A percentile compares a stretch with the other conserved stretches of the same genome.
Evolutionary conservation across 1,284 basidiomycete genomes (phyloP).

Genomic region (Boletus hoseneyae): DNA sequence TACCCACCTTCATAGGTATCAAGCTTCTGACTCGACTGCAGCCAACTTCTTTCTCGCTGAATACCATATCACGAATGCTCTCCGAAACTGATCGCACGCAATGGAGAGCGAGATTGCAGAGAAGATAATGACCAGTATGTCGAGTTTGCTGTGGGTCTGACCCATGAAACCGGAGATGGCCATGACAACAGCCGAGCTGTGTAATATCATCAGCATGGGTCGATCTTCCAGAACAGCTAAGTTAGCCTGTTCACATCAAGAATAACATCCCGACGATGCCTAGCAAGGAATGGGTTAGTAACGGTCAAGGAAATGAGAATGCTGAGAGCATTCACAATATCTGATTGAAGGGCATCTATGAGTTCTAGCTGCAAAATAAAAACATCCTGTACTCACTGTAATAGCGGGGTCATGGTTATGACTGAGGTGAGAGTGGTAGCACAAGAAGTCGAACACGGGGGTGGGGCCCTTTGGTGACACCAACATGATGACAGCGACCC

Average conservation of each 20-base stretch:
- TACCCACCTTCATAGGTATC: constrained; percentile 8
- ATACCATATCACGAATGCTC: constrained; percentile 21
- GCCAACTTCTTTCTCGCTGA: constrained; percentile 11
- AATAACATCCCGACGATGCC: constrained; percentile 25
- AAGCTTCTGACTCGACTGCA: constrained; percentile 6
- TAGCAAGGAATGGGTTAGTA: not conserved
- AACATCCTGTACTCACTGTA: constrained; percentile 19
- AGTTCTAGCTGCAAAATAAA: not conserved
- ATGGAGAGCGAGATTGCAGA: constrained; percentile 19
- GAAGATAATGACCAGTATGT: constrained; percentile 18
- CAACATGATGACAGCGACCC: not conserved
- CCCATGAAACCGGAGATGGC: constrained; percentile 13
- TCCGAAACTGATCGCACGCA: constrained; percentile 26
- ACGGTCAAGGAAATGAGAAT: not conserved
- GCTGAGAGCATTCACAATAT: constrained; percentile 12
- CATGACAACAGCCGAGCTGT: constrained; percentile 24
- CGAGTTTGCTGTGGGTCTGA: constrained; percentile 18
- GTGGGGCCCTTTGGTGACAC: too few species aligned
- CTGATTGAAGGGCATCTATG: constrained; percentile 7
- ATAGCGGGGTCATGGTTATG: constrained; percentile 6
- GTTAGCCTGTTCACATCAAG: constrained; percentile 22
- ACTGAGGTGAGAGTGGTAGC: not conserved
- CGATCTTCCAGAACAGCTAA: not conserved
- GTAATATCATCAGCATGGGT: not conserved
- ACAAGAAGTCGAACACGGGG: not conserved